These are phyloP conservation scores for Solanum appendiculatum DNA, from an alignment of 257 asterid species.

Conservation along the genomic window DNA sequence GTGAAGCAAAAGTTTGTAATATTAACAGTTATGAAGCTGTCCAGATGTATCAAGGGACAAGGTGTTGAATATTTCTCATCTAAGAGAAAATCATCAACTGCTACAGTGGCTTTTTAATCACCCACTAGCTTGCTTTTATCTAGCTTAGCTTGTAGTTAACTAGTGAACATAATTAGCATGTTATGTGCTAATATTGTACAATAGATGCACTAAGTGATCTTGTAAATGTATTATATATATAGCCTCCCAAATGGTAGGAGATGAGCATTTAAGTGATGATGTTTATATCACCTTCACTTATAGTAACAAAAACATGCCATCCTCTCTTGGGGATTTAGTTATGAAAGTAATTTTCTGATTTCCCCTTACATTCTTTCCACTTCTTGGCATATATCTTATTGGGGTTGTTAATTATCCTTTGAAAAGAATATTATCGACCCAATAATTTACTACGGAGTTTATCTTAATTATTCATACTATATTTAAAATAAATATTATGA, in stretches of 20 bases:
- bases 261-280: neutral
- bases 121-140: neutral
- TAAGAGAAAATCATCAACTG: neutral
- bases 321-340: neutral
- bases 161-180: neutral
- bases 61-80: neutral
- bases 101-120: neutral
- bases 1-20: neutral
- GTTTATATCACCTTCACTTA: neutral
- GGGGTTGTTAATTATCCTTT: neutral
- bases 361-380: neutral
- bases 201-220: neutral
- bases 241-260: neutral
- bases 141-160: neutral
- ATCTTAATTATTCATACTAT: neutral
- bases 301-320: neutral
- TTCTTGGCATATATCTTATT: neutral
- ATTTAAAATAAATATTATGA: neutral
- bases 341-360: neutral
- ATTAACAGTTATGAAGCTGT: neutral
- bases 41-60: neutral
- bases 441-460: no score
- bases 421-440: neutral
- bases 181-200: neutral
- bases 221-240: neutral